A percentile compares a stretch with the other conserved stretches of the same genome.
phyloP scores from a whole-genome alignment of 1,284 basidiomycete genomes.

The Schizophyllum amplum region DNA sequence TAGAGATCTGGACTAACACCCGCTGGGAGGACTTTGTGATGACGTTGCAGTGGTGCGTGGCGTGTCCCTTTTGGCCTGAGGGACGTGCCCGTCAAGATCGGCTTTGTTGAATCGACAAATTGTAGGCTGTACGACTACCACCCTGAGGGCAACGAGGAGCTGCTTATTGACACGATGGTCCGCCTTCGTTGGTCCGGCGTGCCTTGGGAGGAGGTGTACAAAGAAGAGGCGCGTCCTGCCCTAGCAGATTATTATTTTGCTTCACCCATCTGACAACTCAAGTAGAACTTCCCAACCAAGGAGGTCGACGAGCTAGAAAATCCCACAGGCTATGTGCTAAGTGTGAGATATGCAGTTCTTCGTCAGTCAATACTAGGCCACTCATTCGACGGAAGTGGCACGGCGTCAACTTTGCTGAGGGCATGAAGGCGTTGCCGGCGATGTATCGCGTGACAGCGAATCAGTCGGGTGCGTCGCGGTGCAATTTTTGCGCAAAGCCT shows the following conservation, averaged over 20 bases:
- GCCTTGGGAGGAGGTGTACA: not conserved
- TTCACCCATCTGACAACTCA: too few relatives aligned
- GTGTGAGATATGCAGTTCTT: conserved; percentile 4
- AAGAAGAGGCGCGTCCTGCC: not conserved
- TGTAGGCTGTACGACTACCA: conserved; percentile 45
- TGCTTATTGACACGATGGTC: conserved; percentile 49
- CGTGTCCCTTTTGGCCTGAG: too few relatives aligned
- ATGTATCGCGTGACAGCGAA: conserved; percentile 52
- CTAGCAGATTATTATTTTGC: too few relatives aligned
- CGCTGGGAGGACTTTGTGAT: conserved; percentile 34
- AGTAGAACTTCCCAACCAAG: conserved; percentile 6
- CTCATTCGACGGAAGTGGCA: conserved; percentile 38
- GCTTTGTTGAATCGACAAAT: too few relatives aligned
- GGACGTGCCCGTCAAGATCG: too few relatives aligned
- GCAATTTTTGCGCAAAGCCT: not conserved
- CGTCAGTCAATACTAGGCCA: not conserved
- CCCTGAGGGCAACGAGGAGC: conserved; percentile 39
- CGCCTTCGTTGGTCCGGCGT: conserved; percentile 35
- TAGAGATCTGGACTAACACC: conserved; percentile 44
- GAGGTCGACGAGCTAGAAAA: not conserved
- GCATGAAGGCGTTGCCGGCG: conserved; percentile 47
- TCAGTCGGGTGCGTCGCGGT: conserved; percentile 32
- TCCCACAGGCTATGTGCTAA: conserved; percentile 18
- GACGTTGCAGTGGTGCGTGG: not conserved
- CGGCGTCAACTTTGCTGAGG: conserved; percentile 53